Conservation (phyloP, 129 eudicot species). For the Flaveria sonorensis region DNA sequence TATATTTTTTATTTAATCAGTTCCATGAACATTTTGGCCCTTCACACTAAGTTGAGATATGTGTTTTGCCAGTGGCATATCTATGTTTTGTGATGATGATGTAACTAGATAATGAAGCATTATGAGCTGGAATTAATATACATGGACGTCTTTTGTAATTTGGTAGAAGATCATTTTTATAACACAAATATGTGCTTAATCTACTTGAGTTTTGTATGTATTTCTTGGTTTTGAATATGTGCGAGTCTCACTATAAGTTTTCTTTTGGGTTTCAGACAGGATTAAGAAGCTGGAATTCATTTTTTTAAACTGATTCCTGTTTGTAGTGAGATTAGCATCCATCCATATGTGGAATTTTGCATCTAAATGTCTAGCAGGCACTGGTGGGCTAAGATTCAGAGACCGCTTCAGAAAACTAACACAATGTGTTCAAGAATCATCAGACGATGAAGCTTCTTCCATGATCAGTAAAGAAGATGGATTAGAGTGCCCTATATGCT, state of each 20-base stretch:
- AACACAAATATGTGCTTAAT: too few species aligned
- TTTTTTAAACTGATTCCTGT: slow-evolving; percentile 8
- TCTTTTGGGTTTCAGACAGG: not conserved
- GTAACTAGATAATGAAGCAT: too few species aligned
- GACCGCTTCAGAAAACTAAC: slow-evolving; percentile 43
- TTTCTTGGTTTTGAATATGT: too few species aligned
- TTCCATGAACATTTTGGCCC: too few species aligned
- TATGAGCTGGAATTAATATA: too few species aligned
- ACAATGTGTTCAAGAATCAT: slow-evolving; percentile 38
- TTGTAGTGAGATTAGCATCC: slow-evolving; percentile 17
- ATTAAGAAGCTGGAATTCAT: not conserved
- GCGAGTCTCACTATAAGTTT: not conserved
- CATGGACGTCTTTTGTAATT: too few species aligned
- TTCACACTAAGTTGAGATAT: too few species aligned
- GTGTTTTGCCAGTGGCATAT: too few species aligned
- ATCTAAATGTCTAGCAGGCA: slow-evolving; percentile 64
- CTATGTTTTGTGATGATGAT: too few species aligned
- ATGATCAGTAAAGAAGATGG: slow-evolving; percentile 55
- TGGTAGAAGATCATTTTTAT: too few species aligned
- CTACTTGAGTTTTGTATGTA: too few species aligned
- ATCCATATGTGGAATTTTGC: slow-evolving; percentile 63
- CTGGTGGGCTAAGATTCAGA: slow-evolving; percentile 45
- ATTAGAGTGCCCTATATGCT: slow-evolving; percentile 69
- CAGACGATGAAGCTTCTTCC: slow-evolving; percentile 70
- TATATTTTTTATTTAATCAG: too few species aligned